These are phyloP conservation scores for Allantophomopsis lycopodina DNA, from an alignment of 2,329 filamentous ascomycete species.

Conservation along the genomic window DNA sequence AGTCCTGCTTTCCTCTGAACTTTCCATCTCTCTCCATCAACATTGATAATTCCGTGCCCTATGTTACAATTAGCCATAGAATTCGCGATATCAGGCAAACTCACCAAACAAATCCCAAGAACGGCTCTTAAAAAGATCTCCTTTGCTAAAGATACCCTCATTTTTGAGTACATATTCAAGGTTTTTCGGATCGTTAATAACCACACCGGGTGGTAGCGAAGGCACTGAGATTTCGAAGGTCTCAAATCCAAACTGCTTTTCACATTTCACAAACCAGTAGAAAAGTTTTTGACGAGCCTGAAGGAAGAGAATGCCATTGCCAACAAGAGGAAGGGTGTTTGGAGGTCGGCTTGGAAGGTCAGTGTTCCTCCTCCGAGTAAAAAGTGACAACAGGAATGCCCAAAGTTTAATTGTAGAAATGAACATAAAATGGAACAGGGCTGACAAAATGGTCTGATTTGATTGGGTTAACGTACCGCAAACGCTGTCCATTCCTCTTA, in stretches of 20 bases:
- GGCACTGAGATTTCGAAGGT: slow-evolving; percentile 51
- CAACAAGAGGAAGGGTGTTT: slow-evolving; percentile 31
- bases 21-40: slow-evolving; percentile 49
- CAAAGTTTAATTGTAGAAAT: not conserved
- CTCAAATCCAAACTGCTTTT: slow-evolving; percentile 39
- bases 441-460: too few species aligned
- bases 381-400: not conserved
- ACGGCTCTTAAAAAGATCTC: slow-evolving; percentile 43
- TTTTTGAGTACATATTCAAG: slow-evolving; percentile 49
- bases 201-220: slow-evolving; percentile 45
- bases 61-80: not conserved
- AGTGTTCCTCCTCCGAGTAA: not conserved
- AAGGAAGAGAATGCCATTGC: slow-evolving; percentile 48
- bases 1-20: slow-evolving; percentile 47
- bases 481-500: slow-evolving; percentile 12
- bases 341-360: slow-evolving; percentile 13
- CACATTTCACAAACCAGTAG: slow-evolving; percentile 46
- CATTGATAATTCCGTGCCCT: slow-evolving; percentile 53
- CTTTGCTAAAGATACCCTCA: slow-evolving; percentile 46
- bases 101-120: slow-evolving; percentile 48
- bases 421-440: not conserved
- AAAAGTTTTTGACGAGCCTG: slow-evolving; percentile 45
- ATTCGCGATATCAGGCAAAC: slow-evolving; percentile 1
- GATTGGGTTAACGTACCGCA: slow-evolving; percentile 10
- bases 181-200: slow-evolving; percentile 47